Evolutionary conservation across 345 rosid species (phyloP).

Genomic region (Streptanthus diversifolius): DNA sequence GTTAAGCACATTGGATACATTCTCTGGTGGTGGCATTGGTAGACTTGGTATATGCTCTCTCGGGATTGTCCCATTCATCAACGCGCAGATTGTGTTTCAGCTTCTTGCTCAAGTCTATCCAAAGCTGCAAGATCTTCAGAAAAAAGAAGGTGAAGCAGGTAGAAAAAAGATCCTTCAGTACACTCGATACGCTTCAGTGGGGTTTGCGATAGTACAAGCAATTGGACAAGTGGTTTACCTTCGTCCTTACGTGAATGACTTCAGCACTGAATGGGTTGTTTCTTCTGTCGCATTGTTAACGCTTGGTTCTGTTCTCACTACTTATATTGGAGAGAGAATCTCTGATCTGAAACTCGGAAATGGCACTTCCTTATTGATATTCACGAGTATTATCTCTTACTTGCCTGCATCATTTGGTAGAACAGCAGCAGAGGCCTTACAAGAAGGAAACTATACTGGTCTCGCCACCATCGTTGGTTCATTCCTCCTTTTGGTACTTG

Average conservation of each 20-base stretch:
- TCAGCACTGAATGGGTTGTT: constrained; percentile 80
- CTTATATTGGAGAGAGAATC: constrained; percentile 83
- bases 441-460: constrained; percentile 90
- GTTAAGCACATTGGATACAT: constrained; percentile 88
- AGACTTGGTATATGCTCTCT: constrained; percentile 95
- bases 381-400: constrained; percentile 94
- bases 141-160: constrained; percentile 98
- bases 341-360: constrained; percentile 96
- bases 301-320: constrained; percentile 82
- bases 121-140: constrained; percentile 98
- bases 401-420: constrained; percentile 96
- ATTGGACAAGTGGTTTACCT: constrained; percentile 91
- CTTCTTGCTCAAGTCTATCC: constrained; percentile 96
- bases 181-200: constrained; percentile 90
- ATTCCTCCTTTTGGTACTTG: constrained; percentile 76
- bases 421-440: constrained; percentile 72
- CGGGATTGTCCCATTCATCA: constrained; percentile 95
- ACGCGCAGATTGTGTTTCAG: constrained; percentile 94
- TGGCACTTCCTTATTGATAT: constrained; percentile 89
- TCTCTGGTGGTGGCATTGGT: constrained; percentile 98
- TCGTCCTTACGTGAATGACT: constrained; percentile 88
- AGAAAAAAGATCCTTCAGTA: constrained; percentile 94
- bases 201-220: constrained; percentile 88
- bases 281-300: constrained; percentile 75
- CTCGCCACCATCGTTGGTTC: constrained; percentile 64